Base-by-base conservation (phyloP, 805 yeast species). In the Isabelozyma gotoi region DNA sequence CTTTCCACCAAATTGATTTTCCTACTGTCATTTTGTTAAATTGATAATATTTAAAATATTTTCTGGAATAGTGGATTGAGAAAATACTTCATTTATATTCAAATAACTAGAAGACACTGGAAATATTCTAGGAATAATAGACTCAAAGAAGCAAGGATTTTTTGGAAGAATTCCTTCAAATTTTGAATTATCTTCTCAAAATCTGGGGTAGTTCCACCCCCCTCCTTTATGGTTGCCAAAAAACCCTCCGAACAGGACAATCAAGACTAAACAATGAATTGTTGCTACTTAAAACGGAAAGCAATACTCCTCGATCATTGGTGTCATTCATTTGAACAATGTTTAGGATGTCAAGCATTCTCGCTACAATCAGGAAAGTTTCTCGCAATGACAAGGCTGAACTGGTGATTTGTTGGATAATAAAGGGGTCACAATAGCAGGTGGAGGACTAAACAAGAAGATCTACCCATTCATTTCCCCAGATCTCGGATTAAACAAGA, bases 1-100 rank as follows among this genome's bases (percentile, higher is more conserved):
- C 73, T 55, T 76, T 74, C 81, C 81, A 77, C 82, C 78, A 67
- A 39, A 33, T 33, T 33, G 38, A 17, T 18, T n/a, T 35, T 6
- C 18, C 38, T 2, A 35, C 24, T 18, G 38, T 40, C 38, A 18
- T 18, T 19, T 12, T 35, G 20, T 16, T 8, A 21, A 21, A 21
- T 7, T 7, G 29, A 7, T n/a, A n/a, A n/a, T n/a, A 24, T 24
- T 24, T 4, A 24, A 24, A 10, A 10, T 5, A 24, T 10, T 24
- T 24, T 24, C 8, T n/a, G 12, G 29, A 24, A 24, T 5, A 5
- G 12, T 24, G 29, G 12, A 24, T 10, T 24, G 10, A 24, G 29
- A 24, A 24, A 24, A 10, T 2, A 7, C 29, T 24, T 2, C 8
- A 24, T n/a, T 24, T 24, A 24, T 24, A 24, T 24, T 24, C 29